Conservation (phyloP, 1,139 yeast genomes). For the Saccharomyces hybrid region DNA sequence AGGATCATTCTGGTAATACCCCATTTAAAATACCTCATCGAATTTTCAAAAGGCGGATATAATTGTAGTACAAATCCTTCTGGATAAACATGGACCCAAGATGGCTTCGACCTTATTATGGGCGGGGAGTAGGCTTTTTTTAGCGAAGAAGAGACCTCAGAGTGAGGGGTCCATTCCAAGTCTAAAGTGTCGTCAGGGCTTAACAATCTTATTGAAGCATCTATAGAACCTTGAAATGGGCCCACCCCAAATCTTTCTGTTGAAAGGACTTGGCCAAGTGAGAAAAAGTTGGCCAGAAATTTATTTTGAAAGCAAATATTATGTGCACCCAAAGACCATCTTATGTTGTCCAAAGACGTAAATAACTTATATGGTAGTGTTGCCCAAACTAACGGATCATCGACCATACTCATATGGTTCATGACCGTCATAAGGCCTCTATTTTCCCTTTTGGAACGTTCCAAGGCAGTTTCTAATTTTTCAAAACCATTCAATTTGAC, state of each 20-base stretch:
- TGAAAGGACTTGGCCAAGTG: constrained; percentile 78
- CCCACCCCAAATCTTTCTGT: constrained; percentile 87
- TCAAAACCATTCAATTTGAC: constrained; percentile 57
- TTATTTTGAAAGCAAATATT: constrained; percentile 73
- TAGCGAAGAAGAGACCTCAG: background rate
- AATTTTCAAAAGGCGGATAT: constrained; percentile 65
- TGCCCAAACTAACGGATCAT: constrained; percentile 89
- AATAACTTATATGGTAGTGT: constrained; percentile 68
- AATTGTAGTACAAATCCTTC: constrained; percentile 91
- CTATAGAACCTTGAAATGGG: constrained; percentile 84
- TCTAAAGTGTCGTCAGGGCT: constrained; percentile 31
- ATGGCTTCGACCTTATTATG: constrained; percentile 51
- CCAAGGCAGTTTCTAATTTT: constrained; percentile 54
- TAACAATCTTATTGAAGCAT: constrained; percentile 79
- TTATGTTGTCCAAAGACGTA: constrained; percentile 52
- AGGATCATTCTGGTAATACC: constrained; percentile 78
- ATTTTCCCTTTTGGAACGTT: constrained; percentile 54
- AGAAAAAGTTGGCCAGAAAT: constrained; percentile 55
- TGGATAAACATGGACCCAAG: constrained; percentile 94
- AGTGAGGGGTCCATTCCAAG: background rate
- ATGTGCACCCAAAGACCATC: constrained; percentile 95
- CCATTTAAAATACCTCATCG: constrained; percentile 95
- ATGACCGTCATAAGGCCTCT: constrained; percentile 78
- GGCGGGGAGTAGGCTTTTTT: constrained; percentile 35
- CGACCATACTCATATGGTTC: constrained; percentile 93